Evolutionary conservation across 306 rosid species (phyloP).

Genomic region (Rosa rugosa): DNA sequence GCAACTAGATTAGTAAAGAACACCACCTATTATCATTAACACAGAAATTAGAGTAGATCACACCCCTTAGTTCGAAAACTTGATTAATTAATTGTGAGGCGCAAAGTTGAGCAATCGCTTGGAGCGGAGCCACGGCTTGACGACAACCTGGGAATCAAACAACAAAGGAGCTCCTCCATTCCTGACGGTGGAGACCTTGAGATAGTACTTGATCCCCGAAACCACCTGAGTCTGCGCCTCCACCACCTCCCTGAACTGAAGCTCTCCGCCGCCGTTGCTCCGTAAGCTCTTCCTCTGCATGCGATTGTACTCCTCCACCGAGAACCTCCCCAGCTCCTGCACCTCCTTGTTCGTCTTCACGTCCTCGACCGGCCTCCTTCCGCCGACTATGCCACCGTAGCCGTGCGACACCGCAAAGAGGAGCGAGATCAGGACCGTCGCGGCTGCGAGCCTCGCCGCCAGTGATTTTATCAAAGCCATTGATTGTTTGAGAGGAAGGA

Average conservation of each 20-base stretch:
- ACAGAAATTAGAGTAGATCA: not conserved
- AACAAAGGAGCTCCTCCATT: conserved; percentile 44
- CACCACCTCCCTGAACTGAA: conserved; percentile 61
- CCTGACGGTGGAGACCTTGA: conserved; percentile 40
- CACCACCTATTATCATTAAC: not conserved
- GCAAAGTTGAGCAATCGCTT: conserved; percentile 54
- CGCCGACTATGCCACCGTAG: conserved; percentile 42
- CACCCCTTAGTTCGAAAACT: not conserved
- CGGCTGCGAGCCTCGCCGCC: conserved; percentile 17
- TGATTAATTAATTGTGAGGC: conserved; percentile 24
- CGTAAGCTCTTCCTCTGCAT: not conserved
- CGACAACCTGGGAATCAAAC: conserved; percentile 63
- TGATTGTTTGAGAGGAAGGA: not conserved
- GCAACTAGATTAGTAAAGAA: not conserved
- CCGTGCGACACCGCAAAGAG: conserved; percentile 32
- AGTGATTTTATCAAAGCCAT: conserved; percentile 34
- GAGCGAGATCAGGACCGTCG: conserved; percentile 17
- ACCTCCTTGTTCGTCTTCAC: conserved; percentile 63
- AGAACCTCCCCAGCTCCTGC: conserved; percentile 69
- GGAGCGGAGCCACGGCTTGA: conserved; percentile 62
- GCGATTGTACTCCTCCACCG: conserved; percentile 71
- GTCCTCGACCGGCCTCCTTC: conserved; percentile 39
- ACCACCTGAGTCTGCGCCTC: conserved; percentile 79
- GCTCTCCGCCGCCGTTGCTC: conserved; percentile 15
- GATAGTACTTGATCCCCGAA: conserved; percentile 62